phyloP scores from a whole-genome alignment of 2,329 filamentous ascomycete genomes.

The Fusarium subtropicale region DNA sequence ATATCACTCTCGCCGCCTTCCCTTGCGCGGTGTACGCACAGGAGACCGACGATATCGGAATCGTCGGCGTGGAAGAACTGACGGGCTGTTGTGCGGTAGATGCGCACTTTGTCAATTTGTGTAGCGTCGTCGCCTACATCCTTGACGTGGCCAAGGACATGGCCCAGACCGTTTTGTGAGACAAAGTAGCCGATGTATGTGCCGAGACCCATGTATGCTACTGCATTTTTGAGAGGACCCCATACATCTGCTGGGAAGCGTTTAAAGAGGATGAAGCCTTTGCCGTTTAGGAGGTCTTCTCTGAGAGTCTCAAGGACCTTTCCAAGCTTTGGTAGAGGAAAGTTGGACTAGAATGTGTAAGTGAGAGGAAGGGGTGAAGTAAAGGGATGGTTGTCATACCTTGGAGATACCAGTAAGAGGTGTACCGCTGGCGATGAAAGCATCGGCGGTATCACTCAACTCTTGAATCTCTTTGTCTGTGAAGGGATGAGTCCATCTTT shows the following conservation, averaged over 20 bases:
- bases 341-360: slow-evolving; percentile 52
- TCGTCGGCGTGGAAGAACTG: slow-evolving; percentile 76
- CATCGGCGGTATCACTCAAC: slow-evolving; percentile 73
- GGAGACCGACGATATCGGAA: slow-evolving; percentile 82
- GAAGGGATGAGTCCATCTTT: slow-evolving; percentile 81
- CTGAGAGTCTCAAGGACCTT: slow-evolving; percentile 53
- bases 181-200: slow-evolving; percentile 90
- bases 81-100: slow-evolving; percentile 84
- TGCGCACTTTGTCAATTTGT: slow-evolving; percentile 87
- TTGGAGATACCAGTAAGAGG: slow-evolving; percentile 75
- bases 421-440: slow-evolving; percentile 72
- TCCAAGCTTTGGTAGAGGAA: slow-evolving; percentile 57
- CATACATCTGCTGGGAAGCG: slow-evolving; percentile 81
- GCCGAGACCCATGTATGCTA: slow-evolving; percentile 91
- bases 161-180: slow-evolving; percentile 84
- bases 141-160: slow-evolving; percentile 90
- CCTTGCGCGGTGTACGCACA: slow-evolving; percentile 81
- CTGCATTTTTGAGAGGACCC: slow-evolving; percentile 82
- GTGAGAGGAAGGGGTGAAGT: not conserved
- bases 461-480: slow-evolving; percentile 74
- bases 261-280: slow-evolving; percentile 92
- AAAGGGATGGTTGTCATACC: slow-evolving; percentile 25
- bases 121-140: slow-evolving; percentile 84
- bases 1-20: slow-evolving; percentile 89
- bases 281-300: slow-evolving; percentile 74